A percentile compares a stretch with the other conserved stretches of the same genome.
Evolutionary conservation across 495 filamentous ascomycete genomes (phyloP).

Genomic region (Podospora pseudopauciseta): DNA sequence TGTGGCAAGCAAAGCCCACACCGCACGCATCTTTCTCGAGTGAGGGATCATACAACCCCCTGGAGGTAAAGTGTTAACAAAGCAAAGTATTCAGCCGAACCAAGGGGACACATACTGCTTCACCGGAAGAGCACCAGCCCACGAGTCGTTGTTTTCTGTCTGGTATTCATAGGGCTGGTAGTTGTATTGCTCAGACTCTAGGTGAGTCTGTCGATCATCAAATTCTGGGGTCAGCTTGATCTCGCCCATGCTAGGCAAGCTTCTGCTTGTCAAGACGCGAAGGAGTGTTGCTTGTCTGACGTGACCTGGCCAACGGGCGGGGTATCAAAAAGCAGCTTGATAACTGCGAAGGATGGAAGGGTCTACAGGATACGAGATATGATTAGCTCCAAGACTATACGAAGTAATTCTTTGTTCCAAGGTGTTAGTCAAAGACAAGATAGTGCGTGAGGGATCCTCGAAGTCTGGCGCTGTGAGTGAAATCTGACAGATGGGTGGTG

Average conservation of each 20-base stretch:
- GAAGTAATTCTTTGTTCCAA: background rate
- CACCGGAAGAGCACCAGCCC: slow-evolving; percentile 91
- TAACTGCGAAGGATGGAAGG: background rate
- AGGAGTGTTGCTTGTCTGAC: slow-evolving; percentile 4
- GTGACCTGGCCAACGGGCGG: slow-evolving; percentile 7
- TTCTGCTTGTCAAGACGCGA: slow-evolving; percentile 24
- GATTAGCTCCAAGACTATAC: background rate
- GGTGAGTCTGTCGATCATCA: slow-evolving; percentile 53
- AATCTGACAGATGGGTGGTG: background rate
- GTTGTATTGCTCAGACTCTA: slow-evolving; percentile 49
- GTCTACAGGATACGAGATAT: background rate
- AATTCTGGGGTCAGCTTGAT: slow-evolving; percentile 44
- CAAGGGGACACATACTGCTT: slow-evolving; percentile 63
- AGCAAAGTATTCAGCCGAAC: background rate
- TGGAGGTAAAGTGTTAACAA: slow-evolving; percentile 18
- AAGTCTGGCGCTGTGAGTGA: background rate
- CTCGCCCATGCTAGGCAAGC: slow-evolving; percentile 58
- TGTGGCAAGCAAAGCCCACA: slow-evolving; percentile 98
- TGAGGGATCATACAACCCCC: slow-evolving; percentile 90
- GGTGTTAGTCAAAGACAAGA: background rate
- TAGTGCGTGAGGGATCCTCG: slow-evolving; percentile 5
- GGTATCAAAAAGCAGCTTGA: slow-evolving; percentile 7
- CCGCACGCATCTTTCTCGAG: slow-evolving; percentile 99
- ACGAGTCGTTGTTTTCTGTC: slow-evolving; percentile 81
- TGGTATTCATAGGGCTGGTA: slow-evolving; percentile 77